Conservation (phyloP, 768 basidiomycete species). For the Lactarius tabidus region DNA sequence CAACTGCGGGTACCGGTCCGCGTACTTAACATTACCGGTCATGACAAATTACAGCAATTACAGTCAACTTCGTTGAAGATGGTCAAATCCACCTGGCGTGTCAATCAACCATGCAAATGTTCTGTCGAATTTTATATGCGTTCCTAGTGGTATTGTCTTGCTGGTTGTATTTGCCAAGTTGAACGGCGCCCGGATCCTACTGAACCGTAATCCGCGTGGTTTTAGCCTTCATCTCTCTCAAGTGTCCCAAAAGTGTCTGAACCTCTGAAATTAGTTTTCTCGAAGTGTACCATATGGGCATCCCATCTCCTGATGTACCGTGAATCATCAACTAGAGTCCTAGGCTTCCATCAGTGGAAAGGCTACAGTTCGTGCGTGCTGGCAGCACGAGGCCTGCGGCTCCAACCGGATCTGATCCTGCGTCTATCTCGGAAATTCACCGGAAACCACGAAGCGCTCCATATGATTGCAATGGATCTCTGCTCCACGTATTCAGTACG, state of each 20-base stretch:
- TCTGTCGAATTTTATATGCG: too few relatives aligned
- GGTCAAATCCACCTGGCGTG: neutral
- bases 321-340: neutral
- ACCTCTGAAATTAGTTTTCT: neutral
- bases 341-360: neutral
- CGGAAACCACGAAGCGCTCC: conserved; percentile 6
- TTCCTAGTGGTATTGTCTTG: neutral
- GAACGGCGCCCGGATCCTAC: neutral
- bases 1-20: neutral
- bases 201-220: neutral
- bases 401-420: conserved; percentile 4
- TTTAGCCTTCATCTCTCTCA: neutral
- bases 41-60: neutral
- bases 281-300: neutral
- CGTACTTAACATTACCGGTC: neutral
- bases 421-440: conserved; percentile 7
- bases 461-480: neutral
- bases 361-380: neutral
- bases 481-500: neutral
- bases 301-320: neutral
- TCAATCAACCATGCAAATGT: neutral
- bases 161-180: neutral
- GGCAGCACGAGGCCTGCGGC: neutral
- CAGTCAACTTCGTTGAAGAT: neutral
- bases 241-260: neutral